Base-by-base conservation (phyloP, 176 grass and related monocot genomes). In the Ensete ventricosum region DNA sequence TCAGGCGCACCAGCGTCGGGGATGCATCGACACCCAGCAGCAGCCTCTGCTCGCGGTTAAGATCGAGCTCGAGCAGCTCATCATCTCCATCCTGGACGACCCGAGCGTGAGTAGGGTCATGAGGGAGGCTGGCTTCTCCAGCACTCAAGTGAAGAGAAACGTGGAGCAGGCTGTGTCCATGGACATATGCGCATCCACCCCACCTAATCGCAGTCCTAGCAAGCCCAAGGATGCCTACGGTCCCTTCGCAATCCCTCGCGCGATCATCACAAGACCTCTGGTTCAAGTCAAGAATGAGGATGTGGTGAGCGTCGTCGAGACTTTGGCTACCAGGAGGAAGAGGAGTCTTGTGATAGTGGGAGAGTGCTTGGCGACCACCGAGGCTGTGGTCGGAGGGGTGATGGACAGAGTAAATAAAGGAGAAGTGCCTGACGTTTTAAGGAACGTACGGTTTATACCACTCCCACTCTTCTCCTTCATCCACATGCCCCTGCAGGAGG, bases 91-190 rank as follows among this genome's bases (percentile, higher is more conserved):
- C 81, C 91, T 99, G 29, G 96, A 99, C 54, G 96, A 99, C 73
- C 96, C 96, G 20, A 99, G 96, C 73, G 86, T 99, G 17, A 94
- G 91, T 83, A 79, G 96, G 65, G 96, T 94, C 34, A 99, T 99
- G 96, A 87, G 88, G 54, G 96, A 99, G 86, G 96, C 96, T 9
- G 96, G 96, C 7, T 95, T 99, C 84, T 95, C 96, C 49, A 94
- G 90, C 84, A 95, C 86, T 3, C 91, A 94, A 82, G 83, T 99
- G 19, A 99, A 99, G 85, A 85, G 78, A 79, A 92, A 91, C 78
- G 88, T 99, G 9, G 95, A 99, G 96, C 84, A 91, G 79, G 86
- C 86, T 19, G 81, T 99, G 26, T 70, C 78, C 4, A 24, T 78
- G 21, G 78, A 81, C 48, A 86, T 53, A 57, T 79, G 72, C 67